Conservation (phyloP, 1,139 yeast species). For the Kodamaea sp. region DNA sequence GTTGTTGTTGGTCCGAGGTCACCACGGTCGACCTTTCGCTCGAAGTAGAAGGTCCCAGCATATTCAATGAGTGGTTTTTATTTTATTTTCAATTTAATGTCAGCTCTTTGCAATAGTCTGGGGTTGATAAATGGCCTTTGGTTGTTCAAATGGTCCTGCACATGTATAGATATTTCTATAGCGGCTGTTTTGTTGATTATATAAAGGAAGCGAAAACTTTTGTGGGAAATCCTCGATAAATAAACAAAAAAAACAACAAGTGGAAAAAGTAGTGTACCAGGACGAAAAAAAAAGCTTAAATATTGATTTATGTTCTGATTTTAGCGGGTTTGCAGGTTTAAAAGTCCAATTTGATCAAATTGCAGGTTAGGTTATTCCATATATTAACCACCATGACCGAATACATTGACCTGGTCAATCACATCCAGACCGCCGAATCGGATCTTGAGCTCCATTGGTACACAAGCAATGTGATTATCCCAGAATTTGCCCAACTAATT, state of each 20-base stretch:
- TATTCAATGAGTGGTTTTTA: conserved; percentile 9
- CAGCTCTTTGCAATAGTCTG: too few species aligned
- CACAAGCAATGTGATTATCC: conserved; percentile 25
- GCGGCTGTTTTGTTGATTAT: conserved; percentile 2
- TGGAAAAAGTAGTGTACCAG: too few species aligned
- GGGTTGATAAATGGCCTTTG: too few species aligned
- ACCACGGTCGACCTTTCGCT: conserved; percentile 27
- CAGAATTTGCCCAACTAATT: conserved; percentile 39
- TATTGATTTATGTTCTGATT: too few species aligned
- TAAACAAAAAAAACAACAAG: neutral
- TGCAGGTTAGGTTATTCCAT: neutral
- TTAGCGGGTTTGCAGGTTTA: too few species aligned
- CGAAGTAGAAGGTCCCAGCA: conserved; percentile 35
- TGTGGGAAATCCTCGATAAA: neutral
- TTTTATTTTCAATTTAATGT: too few species aligned
- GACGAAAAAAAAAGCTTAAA: too few species aligned
- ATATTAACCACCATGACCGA: neutral
- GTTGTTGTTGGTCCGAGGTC: conserved; percentile 11
- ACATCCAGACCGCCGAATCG: conserved; percentile 22
- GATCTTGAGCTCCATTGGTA: conserved; percentile 44
- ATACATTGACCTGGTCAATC: conserved; percentile 1
- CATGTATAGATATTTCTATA: conserved; percentile 9
- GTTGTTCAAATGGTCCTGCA: conserved; percentile 10
- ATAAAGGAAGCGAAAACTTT: conserved; percentile 5
- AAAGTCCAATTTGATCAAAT: too few species aligned